These are phyloP conservation scores for Bimuria novae-zelandiae DNA, from an alignment of 2,329 filamentous ascomycete genomes.

Conservation along the genomic window DNA sequence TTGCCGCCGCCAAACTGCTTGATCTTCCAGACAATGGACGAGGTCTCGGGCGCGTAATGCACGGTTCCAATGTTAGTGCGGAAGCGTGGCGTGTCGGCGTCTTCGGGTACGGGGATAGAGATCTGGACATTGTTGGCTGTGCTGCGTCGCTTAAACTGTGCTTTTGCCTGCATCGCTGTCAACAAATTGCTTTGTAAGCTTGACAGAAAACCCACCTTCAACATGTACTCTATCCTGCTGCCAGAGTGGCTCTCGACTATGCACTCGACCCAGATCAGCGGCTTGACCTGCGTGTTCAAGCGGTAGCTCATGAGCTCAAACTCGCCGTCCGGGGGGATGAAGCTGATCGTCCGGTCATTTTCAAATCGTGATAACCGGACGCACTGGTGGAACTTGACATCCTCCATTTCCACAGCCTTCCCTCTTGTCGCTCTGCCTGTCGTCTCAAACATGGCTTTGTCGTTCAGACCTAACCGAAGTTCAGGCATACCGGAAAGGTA, in stretches of 20 bases:
- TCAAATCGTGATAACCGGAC: conserved; percentile 95
- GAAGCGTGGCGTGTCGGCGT: conserved; percentile 94
- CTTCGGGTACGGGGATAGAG: conserved; percentile 93
- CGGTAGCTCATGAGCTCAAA: conserved; percentile 99
- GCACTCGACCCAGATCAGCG: conserved; percentile 98
- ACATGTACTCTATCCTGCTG: conserved; percentile 96
- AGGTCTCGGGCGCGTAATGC: conserved; percentile 96
- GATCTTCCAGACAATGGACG: conserved; percentile 99
- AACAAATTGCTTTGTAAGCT: conserved; percentile 14
- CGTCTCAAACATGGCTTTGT: conserved; percentile 99
- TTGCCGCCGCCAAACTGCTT: conserved; percentile 99
- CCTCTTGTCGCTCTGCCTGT: conserved; percentile 91
- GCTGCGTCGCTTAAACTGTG: conserved; percentile 96
- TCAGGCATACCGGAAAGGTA: conserved; percentile 99
- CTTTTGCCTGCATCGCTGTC: conserved; percentile 68
- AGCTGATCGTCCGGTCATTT: conserved; percentile 97
- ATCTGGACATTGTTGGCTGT: conserved; percentile 99
- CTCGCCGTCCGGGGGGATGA: conserved; percentile 97
- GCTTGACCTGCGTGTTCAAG: conserved; percentile 97
- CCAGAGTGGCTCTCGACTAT: conserved; percentile 95
- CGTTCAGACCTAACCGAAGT: conserved; percentile 88
- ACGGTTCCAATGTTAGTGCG: conserved; percentile 96
- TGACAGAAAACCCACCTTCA: conserved; percentile 65
- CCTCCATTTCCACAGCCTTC: conserved; percentile 99
- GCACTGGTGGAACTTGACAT: conserved; percentile 99